phyloP scores from a whole-genome alignment of 208 protist species.

The Acanthamoeba quina region DNA sequence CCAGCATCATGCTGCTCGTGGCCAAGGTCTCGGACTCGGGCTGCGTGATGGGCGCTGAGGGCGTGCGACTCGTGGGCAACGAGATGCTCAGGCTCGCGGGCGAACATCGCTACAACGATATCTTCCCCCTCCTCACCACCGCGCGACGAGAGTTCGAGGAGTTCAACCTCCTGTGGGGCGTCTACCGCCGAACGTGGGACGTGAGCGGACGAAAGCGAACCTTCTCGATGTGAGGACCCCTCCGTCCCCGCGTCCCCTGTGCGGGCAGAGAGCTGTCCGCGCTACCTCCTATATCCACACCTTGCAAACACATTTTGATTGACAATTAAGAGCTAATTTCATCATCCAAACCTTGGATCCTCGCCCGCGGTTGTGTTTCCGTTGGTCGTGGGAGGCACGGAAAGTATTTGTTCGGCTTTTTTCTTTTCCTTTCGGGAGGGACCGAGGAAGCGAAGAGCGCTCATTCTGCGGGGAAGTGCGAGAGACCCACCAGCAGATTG shows the following conservation, averaged over 20 bases:
- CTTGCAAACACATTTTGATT: too few relatives aligned
- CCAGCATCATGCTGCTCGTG: not conserved
- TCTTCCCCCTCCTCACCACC: not conserved
- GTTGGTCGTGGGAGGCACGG: too few relatives aligned
- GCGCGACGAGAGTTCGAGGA: slow-evolving; percentile 34
- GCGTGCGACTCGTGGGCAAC: not conserved
- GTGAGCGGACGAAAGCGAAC: not conserved
- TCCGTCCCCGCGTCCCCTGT: not conserved
- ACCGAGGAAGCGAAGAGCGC: too few relatives aligned
- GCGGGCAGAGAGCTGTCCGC: too few relatives aligned
- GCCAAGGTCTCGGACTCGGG: slow-evolving; percentile 14
- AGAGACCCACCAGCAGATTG: not conserved
- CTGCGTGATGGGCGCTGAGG: slow-evolving; percentile 1
- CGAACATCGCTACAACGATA: not conserved
- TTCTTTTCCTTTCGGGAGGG: too few relatives aligned
- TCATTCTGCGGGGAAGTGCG: too few relatives aligned
- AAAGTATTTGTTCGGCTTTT: too few relatives aligned
- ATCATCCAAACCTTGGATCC: too few relatives aligned
- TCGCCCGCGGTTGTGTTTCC: too few relatives aligned
- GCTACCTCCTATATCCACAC: too few relatives aligned
- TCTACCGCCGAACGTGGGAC: slow-evolving; percentile 7
- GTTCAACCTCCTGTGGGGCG: slow-evolving; percentile 23
- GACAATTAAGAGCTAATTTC: too few relatives aligned
- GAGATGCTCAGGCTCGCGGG: not conserved
- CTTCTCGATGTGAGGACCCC: not conserved